A percentile compares a stretch with the other conserved stretches of the same genome.
phyloP scores from a whole-genome alignment of 345 rosid species.

The Orychophragmus violaceus region DNA sequence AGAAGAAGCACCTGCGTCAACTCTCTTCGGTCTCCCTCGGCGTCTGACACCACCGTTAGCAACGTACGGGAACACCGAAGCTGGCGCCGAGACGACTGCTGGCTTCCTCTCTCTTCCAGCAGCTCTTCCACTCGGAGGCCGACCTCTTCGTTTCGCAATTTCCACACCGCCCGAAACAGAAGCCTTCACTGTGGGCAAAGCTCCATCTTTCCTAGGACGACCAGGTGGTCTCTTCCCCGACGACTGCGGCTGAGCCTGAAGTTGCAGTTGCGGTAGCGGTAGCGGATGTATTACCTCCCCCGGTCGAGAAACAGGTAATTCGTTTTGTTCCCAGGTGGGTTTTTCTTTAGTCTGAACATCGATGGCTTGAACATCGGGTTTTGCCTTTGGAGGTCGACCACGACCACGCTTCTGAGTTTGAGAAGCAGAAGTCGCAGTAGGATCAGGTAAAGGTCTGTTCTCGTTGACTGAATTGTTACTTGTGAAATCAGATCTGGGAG shows the following conservation, averaged over 20 bases:
- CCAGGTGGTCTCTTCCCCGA: conserved; percentile 35
- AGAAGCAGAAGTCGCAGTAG: not conserved
- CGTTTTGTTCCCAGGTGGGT: not conserved
- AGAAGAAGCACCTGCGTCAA: conserved; percentile 5
- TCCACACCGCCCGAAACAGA: not conserved
- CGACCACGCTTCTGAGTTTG: conserved; percentile 47
- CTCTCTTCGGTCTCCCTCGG: conserved; percentile 62
- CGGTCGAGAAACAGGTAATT: conserved; percentile 2
- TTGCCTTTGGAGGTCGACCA: conserved; percentile 65
- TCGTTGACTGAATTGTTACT: conserved; percentile 10
- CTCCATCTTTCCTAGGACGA: conserved; percentile 45
- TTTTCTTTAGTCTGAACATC: conserved; percentile 18
- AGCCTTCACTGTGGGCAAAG: conserved; percentile 17
- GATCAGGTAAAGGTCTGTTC: conserved; percentile 17
- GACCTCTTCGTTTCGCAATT: conserved; percentile 20
- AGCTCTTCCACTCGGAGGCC: conserved; percentile 31
- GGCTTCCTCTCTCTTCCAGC: conserved; percentile 29
- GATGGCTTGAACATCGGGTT: too few species aligned
- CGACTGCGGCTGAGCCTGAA: not conserved
- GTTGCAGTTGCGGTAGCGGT: not conserved
- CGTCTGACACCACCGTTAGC: conserved; percentile 36
- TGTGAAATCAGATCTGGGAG: conserved; percentile 33
- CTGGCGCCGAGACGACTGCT: conserved; percentile 9
- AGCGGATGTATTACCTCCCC: not conserved
- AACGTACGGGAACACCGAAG: conserved; percentile 23